phyloP scores from a whole-genome alignment of 2,329 filamentous ascomycete genomes.

The Alternaria consortialis region DNA sequence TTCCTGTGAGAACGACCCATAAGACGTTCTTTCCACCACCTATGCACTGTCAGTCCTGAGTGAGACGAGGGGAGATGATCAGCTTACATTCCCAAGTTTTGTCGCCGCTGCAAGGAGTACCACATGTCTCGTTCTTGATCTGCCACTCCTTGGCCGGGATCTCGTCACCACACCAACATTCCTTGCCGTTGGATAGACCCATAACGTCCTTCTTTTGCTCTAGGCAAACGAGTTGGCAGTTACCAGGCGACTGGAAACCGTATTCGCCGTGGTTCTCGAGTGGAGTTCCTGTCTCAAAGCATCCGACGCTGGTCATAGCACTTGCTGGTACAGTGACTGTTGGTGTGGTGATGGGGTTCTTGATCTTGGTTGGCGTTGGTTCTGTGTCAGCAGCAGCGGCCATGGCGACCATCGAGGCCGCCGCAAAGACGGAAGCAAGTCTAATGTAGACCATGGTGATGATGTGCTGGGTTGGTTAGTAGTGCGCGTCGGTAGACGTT shows the following conservation, averaged over 20 bases:
- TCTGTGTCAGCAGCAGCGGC: conserved; percentile 31
- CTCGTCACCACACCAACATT: conserved; percentile 77
- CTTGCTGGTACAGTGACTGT: conserved; percentile 39
- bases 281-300: conserved; percentile 60
- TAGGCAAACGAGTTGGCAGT: conserved; percentile 64
- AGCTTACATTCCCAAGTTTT: conserved; percentile 69
- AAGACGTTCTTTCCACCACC: conserved; percentile 66
- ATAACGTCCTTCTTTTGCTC: conserved; percentile 64
- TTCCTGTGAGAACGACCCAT: conserved; percentile 63
- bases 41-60: conserved; percentile 47
- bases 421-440: conserved; percentile 42
- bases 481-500: conserved; percentile 12
- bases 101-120: conserved; percentile 69
- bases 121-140: conserved; percentile 69
- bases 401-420: conserved; percentile 42
- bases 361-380: conserved; percentile 34
- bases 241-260: conserved; percentile 64
- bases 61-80: background rate
- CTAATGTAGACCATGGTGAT: conserved; percentile 47
- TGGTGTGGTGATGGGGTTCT: conserved; percentile 41
- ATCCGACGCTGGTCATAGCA: conserved; percentile 56
- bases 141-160: conserved; percentile 68
- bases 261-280: conserved; percentile 60
- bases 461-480: conserved; percentile 11
- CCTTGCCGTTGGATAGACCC: conserved; percentile 66